These are phyloP conservation scores for Capronia epimyces DNA, from an alignment of 2,329 filamentous ascomycete genomes.

Conservation along the genomic window DNA sequence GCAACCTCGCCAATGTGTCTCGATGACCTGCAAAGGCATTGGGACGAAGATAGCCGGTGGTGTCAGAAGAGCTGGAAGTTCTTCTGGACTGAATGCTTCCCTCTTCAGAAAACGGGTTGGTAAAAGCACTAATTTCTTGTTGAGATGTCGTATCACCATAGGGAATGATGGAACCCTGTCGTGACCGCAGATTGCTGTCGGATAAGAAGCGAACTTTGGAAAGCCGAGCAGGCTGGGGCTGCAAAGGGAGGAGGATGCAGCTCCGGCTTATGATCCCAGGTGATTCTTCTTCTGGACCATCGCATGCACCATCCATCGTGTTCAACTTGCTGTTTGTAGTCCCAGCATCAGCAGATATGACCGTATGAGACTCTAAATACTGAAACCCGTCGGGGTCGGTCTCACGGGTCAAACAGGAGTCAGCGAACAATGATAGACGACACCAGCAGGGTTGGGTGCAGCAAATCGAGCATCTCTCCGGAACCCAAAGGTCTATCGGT, in stretches of 20 bases:
- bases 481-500: not conserved
- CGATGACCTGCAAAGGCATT: constrained; percentile 25
- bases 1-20: constrained; percentile 27
- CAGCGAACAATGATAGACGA: not conserved
- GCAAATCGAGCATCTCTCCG: not conserved
- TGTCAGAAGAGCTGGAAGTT: constrained; percentile 15
- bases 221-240: not conserved
- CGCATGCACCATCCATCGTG: constrained; percentile 4
- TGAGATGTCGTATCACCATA: not conserved
- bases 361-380: too few relatives aligned
- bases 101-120: constrained; percentile 12
- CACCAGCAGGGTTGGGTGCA: not conserved
- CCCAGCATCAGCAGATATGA: not conserved
- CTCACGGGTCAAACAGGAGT: not conserved
- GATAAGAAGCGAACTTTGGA: constrained; percentile 15
- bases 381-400: not conserved
- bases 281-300: constrained; percentile 3
- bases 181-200: constrained; percentile 10
- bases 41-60: constrained; percentile 15
- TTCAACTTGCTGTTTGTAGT: not conserved
- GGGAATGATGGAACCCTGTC: constrained; percentile 1
- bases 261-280: not conserved
- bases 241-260: not conserved
- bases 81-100: constrained; percentile 6
- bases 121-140: constrained; percentile 3